phyloP scores from a whole-genome alignment of 2,329 filamentous ascomycete species.

The Nectriaceae sp. region DNA sequence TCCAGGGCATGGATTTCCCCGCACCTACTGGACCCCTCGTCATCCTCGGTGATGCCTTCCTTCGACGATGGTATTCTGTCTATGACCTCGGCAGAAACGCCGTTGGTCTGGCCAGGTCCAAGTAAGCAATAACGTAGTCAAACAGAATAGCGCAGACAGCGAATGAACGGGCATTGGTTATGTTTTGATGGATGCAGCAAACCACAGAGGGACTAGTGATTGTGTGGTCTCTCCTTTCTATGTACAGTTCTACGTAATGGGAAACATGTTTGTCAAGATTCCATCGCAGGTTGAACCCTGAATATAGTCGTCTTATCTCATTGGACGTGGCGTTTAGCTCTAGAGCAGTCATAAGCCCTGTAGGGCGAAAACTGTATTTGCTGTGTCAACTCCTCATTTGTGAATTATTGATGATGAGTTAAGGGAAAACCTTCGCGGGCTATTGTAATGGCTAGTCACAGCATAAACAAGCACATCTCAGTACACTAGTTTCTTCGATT shows the following conservation, averaged over 20 bases:
- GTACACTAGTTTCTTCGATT: background rate
- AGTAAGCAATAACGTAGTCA: constrained; percentile 42
- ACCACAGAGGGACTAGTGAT: constrained; percentile 5
- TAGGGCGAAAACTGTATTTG: no score
- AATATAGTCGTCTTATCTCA: no score
- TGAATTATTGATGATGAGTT: no score
- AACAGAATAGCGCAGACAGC: constrained; percentile 14
- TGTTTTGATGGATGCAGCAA: background rate
- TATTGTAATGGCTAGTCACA: no score
- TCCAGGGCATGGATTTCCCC: constrained; percentile 95
- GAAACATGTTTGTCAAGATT: constrained; percentile 12
- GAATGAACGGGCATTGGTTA: constrained; percentile 15
- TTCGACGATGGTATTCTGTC: constrained; percentile 89
- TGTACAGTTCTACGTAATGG: constrained; percentile 24
- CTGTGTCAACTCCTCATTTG: no score
- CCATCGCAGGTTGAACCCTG: no score
- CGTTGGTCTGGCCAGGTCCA: constrained; percentile 86
- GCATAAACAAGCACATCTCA: no score
- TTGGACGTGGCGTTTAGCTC: no score
- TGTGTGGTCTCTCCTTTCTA: constrained; percentile 9
- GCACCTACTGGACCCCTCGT: constrained; percentile 87
- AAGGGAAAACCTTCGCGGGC: no score
- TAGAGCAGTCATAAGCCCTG: no score
- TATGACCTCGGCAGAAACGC: constrained; percentile 90
- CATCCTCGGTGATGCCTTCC: constrained; percentile 88